phyloP scores from a whole-genome alignment of 768 basidiomycete species.

The Termitomyces sp. region DNA sequence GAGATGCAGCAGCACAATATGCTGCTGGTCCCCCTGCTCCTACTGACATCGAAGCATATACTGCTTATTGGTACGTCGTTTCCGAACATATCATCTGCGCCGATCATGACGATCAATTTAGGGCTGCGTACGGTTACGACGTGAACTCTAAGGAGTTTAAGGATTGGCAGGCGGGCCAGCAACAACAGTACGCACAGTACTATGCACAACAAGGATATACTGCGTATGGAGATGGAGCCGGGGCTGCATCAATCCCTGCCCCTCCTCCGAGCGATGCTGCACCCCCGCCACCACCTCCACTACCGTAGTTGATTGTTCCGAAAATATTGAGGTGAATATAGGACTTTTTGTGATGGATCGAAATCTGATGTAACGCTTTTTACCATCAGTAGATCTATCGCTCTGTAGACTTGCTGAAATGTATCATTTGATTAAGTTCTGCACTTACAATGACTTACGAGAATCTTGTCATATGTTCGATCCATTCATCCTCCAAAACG shows the following conservation, averaged over 20 bases:
- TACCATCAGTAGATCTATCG: slow-evolving; percentile 1
- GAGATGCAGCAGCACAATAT: slow-evolving; percentile 33
- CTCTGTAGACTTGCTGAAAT: slow-evolving; percentile 6
- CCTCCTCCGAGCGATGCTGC: slow-evolving; percentile 18
- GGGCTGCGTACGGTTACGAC: slow-evolving; percentile 85
- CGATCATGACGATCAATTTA: neutral
- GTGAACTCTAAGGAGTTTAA: slow-evolving; percentile 80
- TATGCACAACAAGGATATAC: slow-evolving; percentile 55
- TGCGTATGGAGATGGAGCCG: slow-evolving; percentile 11
- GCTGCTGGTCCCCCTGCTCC: slow-evolving; percentile 32
- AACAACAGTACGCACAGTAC: slow-evolving; percentile 70
- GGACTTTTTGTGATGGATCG: neutral
- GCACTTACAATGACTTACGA: neutral
- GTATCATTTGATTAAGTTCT: neutral
- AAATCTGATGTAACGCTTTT: neutral
- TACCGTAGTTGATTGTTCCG: neutral
- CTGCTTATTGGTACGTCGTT: slow-evolving; percentile 50
- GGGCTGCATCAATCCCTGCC: slow-evolving; percentile 21
- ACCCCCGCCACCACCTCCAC: neutral
- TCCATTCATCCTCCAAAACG: neutral
- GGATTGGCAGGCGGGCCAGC: slow-evolving; percentile 73
- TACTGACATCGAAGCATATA: slow-evolving; percentile 47
- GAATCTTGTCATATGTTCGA: neutral
- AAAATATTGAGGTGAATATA: neutral
- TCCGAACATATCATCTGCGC: neutral